Evolutionary conservation across 2,329 filamentous ascomycete genomes (phyloP), one percentile per base, ranked within the genome.

Genomic region (Hypoxylon sp.): DNA sequence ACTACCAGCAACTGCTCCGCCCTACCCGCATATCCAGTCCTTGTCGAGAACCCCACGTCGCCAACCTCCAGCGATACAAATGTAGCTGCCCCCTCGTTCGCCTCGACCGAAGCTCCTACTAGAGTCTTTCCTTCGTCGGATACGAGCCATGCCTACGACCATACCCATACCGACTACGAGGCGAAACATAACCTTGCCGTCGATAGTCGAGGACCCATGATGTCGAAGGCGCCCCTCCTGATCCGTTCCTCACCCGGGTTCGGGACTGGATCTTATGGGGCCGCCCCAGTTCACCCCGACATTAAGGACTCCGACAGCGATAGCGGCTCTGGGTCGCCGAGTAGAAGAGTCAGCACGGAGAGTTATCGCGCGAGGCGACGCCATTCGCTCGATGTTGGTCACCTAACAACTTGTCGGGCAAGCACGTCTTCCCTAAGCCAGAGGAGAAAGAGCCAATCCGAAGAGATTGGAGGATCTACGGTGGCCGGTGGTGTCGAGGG

Each of bases 261-360:
- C 73, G 86, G 85, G 59, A 87, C 85, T 34, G 84, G 85, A 20
- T 87, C 86, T 15, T 89, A 89, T 74, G 86, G 87, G 56, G 85
- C 85, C 4, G 80, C 86, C 20, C 85, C 84, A 4, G 70, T 84
- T 43, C 74, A 80, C 37, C 79, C 75, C 4, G 75, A 77, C 26
- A 73, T 71, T n/a, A 74, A 77, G 28, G 75, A 75, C 41, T 74
- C 72, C 19, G 73, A 73, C 24, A 72, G 75, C 11, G 71, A 77
- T 24, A 71, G 76, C 6, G 65, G 73, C 54, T 63, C 68, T 59
- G 64, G 68, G 28, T 59, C 68, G 17, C 32, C 65, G 51, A 67
- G 65, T 5, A 64, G 68, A 50, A 67, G 65, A 57, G 57, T 66
- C 34, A 73, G 62, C 59, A 61, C 64, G n/a, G 74, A 74, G 22